Evolutionary conservation across 768 basidiomycete genomes (phyloP), one percentile per base, ranked within the genome.

Genomic region (Clavaria fumosa): DNA sequence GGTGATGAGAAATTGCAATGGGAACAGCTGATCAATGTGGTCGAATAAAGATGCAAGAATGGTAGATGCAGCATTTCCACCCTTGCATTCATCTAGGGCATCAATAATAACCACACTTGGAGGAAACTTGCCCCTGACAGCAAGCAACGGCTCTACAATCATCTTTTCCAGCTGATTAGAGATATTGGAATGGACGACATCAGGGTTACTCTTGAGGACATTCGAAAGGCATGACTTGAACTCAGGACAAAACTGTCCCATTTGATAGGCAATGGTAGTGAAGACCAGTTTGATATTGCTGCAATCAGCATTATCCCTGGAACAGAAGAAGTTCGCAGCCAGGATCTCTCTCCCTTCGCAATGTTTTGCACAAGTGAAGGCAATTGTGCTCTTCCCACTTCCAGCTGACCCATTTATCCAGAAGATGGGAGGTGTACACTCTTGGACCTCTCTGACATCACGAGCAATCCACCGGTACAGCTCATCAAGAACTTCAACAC

Each of bases 321-420:
- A 46, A 22, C 47, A 52, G 42, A 52, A 54, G 33, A 53, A 53
- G 28, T 35, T 46, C 4, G 44, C 50, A 6, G 49, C 50, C 21
- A 53, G 49, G 5, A 10, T 37, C 11, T 37, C 43, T 23, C 15
- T 15, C 19, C 30, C 42, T 38, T 24, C 45, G 20, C 51, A 44
- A 2, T 6, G 7, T 14, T 51, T 47, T 5, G 52, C 49, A 20
- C 49, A 44, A 2, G 52, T 50, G 19, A 47, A 51, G 9, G 47
- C 46, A 10, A 55, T 44, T 3, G 52, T 49, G 4, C 49, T 47
- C 35, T 56, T 56, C 5, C 54, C 54, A 21, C 45, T 43, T 2
- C 54, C 54, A 11, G 38, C 38, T n/a, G 24, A 34, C 48, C 53
- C 53, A 35, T 45, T 45, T 17, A 53, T 23, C 49, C 52, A 53